Evolutionary conservation across 164 flowering plant genomes (phyloP), one percentile per base, ranked within the genome.

Genomic region (Nymphaea thermarum): DNA sequence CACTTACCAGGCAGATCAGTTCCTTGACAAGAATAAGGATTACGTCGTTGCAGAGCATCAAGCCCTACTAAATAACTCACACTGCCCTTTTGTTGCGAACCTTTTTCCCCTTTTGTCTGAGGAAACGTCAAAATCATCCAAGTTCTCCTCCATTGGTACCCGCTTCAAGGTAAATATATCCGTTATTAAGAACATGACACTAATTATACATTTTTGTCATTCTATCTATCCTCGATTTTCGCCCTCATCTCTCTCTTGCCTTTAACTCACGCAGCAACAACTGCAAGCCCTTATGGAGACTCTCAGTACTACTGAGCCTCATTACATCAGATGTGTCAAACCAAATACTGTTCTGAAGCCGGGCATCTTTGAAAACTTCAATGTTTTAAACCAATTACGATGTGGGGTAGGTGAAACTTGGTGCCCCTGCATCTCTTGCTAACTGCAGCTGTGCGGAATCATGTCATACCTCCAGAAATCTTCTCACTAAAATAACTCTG

Each of bases 21-120:
- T 91, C 79, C 87, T 91, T 43, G 97, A 91, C 79, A 91, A 91
- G 72, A 88, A 90, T 73, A 90, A 88, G 77, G 96, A 90, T 75
- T 90, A 88, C 67, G 91, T 88, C 43, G 84, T 90, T 43, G 91
- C 93, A 66, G 96, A 90, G 73, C 89, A 86, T 81, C 96, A 90
- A 80, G 91, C 88, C 68, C 77, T 90, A 53, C 65, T 90, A 74
- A 66, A 71, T 74, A 87, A 82, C 41, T 90, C 97, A 18, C 77
- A 70, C 63, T 87, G 93, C 66, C 45, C 75, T 25, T 91, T 91
- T 75, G 85, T 89, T 62, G 87, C 91, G 62, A 80, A 76, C 72
- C 83, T 91, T 4, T 87, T 91, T 69, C 98, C 96, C 62, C 85
- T 77, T 66, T 73, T 80, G 53, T 82, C 91, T 4, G 94, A 86